phyloP scores from a whole-genome alignment of 805 yeast genomes.

The Myxozyma melibiosi region DNA sequence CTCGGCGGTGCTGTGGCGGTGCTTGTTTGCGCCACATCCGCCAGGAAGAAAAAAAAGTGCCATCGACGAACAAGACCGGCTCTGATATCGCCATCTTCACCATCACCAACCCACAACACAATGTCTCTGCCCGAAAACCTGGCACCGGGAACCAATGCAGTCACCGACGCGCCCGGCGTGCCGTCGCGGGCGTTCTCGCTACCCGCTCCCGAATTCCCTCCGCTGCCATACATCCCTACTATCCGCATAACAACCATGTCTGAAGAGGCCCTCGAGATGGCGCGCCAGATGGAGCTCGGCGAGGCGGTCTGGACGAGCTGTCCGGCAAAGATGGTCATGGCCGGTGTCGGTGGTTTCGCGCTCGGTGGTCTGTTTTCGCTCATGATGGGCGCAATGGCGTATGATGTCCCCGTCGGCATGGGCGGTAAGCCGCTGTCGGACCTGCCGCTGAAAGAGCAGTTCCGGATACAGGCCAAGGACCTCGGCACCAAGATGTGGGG shows the following conservation, averaged over 20 bases:
- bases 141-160: neutral
- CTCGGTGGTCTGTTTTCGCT: constrained; percentile 95
- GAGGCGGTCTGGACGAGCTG: constrained; percentile 57
- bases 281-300: constrained; percentile 23
- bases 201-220: constrained; percentile 17
- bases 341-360: constrained; percentile 92
- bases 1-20: too few relatives aligned
- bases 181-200: neutral
- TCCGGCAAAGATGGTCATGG: constrained; percentile 89
- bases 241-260: constrained; percentile 17
- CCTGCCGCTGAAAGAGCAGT: constrained; percentile 87
- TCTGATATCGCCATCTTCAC: too few relatives aligned
- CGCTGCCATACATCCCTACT: constrained; percentile 17
- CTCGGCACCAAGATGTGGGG: constrained; percentile 88
- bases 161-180: neutral
- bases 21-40: too few relatives aligned
- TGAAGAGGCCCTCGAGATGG: constrained; percentile 19
- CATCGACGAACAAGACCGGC: too few relatives aligned
- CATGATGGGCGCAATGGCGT: constrained; percentile 80
- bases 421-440: constrained; percentile 58
- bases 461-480: constrained; percentile 86
- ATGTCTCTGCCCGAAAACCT: constrained; percentile 1
- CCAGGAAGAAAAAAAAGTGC: too few relatives aligned
- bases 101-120: neutral
- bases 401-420: constrained; percentile 71